A percentile compares a stretch with the other conserved stretches of the same genome.
Conservation (phyloP, 257 asterid genomes). For the Ligustrum vulgare region DNA sequence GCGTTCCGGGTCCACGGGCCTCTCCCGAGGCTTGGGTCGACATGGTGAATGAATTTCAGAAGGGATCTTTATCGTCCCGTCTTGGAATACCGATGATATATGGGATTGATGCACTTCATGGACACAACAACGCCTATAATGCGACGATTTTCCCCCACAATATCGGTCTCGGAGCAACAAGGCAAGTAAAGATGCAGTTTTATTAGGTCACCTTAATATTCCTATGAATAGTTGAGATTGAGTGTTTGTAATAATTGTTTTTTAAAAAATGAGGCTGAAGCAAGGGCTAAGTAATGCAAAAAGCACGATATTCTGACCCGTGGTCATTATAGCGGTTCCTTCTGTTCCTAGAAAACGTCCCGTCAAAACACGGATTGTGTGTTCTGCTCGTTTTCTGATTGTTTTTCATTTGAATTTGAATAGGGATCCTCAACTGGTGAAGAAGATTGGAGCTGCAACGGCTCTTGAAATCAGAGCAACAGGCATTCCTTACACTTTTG, state of each 20-base stretch:
- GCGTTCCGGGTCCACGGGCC: constrained; percentile 22
- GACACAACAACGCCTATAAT: constrained; percentile 23
- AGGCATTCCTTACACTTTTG: constrained; percentile 28
- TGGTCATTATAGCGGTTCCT: too few species aligned
- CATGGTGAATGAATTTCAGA: constrained; percentile 29
- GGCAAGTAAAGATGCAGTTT: constrained; percentile 8
- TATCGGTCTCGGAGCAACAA: constrained; percentile 29
- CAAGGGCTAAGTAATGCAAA: too few species aligned
- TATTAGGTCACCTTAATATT: neutral
- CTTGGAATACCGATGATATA: constrained; percentile 32
- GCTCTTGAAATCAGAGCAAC: constrained; percentile 31
- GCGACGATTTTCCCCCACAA: constrained; percentile 32
- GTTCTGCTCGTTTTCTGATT: neutral
- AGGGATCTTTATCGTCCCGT: constrained; percentile 24
- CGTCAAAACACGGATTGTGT: neutral
- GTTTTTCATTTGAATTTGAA: neutral
- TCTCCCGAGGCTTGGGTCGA: constrained; percentile 27
- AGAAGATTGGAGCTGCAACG: constrained; percentile 29
- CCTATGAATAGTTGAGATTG: too few species aligned
- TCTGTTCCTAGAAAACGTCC: too few species aligned
- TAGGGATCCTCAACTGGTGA: constrained; percentile 29
- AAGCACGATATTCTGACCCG: too few species aligned
- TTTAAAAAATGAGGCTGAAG: too few species aligned
- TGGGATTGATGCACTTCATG: constrained; percentile 35
- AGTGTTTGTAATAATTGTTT: too few species aligned